A percentile compares a stretch with the other conserved stretches of the same genome.
Conservation (phyloP, 371 early-diverging fungal genomes). For the Mortierella sp. region DNA sequence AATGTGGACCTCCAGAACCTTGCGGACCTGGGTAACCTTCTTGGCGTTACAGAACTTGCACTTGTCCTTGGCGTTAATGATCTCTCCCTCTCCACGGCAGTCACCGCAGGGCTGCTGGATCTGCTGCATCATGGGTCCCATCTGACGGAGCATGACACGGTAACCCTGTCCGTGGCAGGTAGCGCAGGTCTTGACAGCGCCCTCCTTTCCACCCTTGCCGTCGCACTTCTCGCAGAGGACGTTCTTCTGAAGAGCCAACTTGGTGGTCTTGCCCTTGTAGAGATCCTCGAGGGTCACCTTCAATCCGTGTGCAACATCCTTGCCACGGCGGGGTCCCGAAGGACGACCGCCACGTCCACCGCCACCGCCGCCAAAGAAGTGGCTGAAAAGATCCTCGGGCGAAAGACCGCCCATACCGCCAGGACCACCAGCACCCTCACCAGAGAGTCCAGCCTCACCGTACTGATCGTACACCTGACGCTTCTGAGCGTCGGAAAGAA, state of each 20-base stretch:
- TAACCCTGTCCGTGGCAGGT: constrained; percentile 90
- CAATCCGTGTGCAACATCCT: constrained; percentile 84
- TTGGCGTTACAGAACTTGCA: constrained; percentile 92
- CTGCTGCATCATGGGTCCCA: constrained; percentile 98
- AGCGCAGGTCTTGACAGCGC: constrained; percentile 76
- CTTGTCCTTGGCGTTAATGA: constrained; percentile 88
- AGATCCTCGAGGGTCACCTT: constrained; percentile 95
- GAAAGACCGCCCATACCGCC: constrained; percentile 77
- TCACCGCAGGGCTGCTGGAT: constrained; percentile 94
- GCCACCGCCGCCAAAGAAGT: constrained; percentile 86
- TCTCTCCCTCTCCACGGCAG: constrained; percentile 92
- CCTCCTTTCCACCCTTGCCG: constrained; percentile 85
- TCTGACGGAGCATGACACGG: constrained; percentile 89
- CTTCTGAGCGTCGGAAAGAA: constrained; percentile 90
- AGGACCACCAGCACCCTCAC: constrained; percentile 64
- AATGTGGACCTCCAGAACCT: constrained; percentile 90
- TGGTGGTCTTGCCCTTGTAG: constrained; percentile 93
- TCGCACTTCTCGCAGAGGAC: constrained; percentile 84
- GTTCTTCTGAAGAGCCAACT: constrained; percentile 90
- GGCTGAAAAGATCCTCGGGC: constrained; percentile 91
- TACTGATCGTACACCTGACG: constrained; percentile 84
- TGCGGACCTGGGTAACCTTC: constrained; percentile 83
- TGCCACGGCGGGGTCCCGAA: constrained; percentile 82
- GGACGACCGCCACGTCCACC: constrained; percentile 74
- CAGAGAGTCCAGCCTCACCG: constrained; percentile 90